Evolutionary conservation across 768 basidiomycete species (phyloP).

Genomic region (Phylloporus scabripes): DNA sequence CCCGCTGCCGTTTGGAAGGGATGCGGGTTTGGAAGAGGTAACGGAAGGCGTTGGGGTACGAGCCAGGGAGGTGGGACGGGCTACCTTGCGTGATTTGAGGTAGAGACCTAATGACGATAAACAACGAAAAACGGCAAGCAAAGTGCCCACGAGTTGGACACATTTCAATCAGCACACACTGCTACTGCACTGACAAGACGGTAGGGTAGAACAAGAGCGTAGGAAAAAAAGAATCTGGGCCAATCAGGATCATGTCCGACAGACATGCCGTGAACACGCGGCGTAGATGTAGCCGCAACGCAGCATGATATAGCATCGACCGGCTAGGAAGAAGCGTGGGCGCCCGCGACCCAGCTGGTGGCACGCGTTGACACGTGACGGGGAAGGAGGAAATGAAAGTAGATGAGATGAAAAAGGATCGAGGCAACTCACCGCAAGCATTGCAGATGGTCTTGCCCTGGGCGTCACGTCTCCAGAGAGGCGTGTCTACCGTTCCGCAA

Average conservation of each 20-base stretch:
- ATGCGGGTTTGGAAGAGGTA: conserved; percentile 29
- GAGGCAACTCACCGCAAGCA: conserved; percentile 70
- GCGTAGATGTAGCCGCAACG: conserved; percentile 27
- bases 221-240: conserved; percentile 29
- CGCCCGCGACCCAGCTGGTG: conserved; percentile 30
- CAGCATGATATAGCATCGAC: conserved; percentile 29
- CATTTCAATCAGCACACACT: conserved; percentile 37
- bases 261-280: conserved; percentile 34
- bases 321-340: conserved; percentile 26
- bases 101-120: conserved; percentile 61
- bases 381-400: conserved; percentile 28
- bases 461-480: conserved; percentile 78
- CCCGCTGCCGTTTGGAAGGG: conserved; percentile 31
- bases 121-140: conserved; percentile 30
- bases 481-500: conserved; percentile 73
- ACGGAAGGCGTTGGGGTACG: conserved; percentile 33
- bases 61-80: conserved; percentile 60
- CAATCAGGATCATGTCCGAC: conserved; percentile 33
- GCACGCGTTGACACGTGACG: conserved; percentile 38
- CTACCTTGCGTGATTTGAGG: conserved; percentile 76
- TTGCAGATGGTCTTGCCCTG: conserved; percentile 86
- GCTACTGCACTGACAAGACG: conserved; percentile 32
- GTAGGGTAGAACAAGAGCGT: conserved; percentile 29
- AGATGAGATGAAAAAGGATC: conserved; percentile 30
- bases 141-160: conserved; percentile 34